A percentile compares a stretch with the other conserved stretches of the same genome.
Conservation (phyloP, 108 stramenopile species). For the Skeletonema costatum region DNA sequence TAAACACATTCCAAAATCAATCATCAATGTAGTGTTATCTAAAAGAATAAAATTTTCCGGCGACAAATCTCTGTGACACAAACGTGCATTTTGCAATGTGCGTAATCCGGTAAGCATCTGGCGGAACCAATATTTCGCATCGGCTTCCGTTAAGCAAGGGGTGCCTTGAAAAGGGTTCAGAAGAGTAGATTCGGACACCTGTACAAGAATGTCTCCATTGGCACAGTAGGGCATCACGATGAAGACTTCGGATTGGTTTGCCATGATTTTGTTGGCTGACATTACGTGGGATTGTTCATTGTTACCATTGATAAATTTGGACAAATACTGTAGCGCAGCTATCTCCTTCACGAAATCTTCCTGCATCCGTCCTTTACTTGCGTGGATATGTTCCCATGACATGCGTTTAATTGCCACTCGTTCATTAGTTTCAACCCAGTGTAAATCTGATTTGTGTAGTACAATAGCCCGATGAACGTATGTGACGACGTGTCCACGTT, state of each 20-base stretch:
- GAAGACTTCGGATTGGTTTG: conserved; percentile 24
- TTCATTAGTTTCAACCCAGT: conserved; percentile 20
- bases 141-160: conserved; percentile 61
- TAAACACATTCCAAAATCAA: conserved; percentile 87
- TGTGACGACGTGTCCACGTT: conserved; percentile 19
- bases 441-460: conserved; percentile 31
- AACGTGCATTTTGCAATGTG: conserved; percentile 62
- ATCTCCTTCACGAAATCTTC: conserved; percentile 45
- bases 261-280: conserved; percentile 42
- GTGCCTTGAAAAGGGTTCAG: too few species aligned
- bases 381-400: conserved; percentile 25
- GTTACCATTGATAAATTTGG: not conserved
- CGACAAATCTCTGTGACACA: conserved; percentile 81
- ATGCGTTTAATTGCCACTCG: conserved; percentile 38
- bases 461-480: conserved; percentile 20
- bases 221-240: conserved; percentile 49
- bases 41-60: conserved; percentile 71
- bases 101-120: conserved; percentile 80
- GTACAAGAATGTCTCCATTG: conserved; percentile 33
- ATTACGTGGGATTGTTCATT: conserved; percentile 20
- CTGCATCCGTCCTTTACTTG: conserved; percentile 10
- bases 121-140: conserved; percentile 70
- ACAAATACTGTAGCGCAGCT: conserved; percentile 37
- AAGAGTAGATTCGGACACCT: conserved; percentile 20
- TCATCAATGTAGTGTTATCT: conserved; percentile 63